Conservation (phyloP, 768 basidiomycete genomes). For the Psilocybe azurescens region DNA sequence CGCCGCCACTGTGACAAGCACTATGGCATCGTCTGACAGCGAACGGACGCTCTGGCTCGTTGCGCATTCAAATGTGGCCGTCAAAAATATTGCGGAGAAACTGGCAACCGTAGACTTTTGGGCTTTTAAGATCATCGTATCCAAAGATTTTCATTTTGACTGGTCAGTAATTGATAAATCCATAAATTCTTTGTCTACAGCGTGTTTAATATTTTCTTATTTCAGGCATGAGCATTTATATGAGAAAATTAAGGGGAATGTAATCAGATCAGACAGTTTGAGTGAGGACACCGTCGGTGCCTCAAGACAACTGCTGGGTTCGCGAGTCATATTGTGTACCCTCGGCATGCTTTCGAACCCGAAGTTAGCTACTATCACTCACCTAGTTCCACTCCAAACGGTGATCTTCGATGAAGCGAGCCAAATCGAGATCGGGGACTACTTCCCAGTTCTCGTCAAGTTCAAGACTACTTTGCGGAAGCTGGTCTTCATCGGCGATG, state of each 20-base stretch:
- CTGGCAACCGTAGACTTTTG: constrained; percentile 56
- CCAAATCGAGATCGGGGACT: constrained; percentile 66
- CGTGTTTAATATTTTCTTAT: constrained; percentile 34
- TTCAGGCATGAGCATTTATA: constrained; percentile 86
- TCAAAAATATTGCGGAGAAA: constrained; percentile 90
- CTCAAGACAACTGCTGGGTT: constrained; percentile 37
- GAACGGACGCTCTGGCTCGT: constrained; percentile 61
- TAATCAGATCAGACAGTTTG: constrained; percentile 57
- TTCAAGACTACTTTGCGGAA: constrained; percentile 49
- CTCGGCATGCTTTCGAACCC: constrained; percentile 72
- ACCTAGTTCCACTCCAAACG: constrained; percentile 46
- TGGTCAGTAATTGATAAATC: constrained; percentile 50
- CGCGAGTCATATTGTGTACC: constrained; percentile 79
- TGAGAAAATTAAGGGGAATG: constrained; percentile 45
- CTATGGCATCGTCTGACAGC: constrained; percentile 31
- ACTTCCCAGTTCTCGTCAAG: constrained; percentile 45
- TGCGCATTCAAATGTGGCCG: constrained; percentile 87
- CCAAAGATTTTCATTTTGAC: constrained; percentile 62
- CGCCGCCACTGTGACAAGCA: constrained; percentile 48
- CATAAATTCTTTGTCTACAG: constrained; percentile 1
- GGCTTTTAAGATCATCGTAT: constrained; percentile 72
- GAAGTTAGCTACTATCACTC: constrained; percentile 37
- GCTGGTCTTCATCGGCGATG: constrained; percentile 67
- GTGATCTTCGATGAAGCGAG: constrained; percentile 71
- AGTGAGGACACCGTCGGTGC: constrained; percentile 46